A percentile compares a stretch with the other conserved stretches of the same genome.
These are phyloP conservation scores for Macadamia tetraphylla DNA, from an alignment of 164 flowering plant genomes.

Conservation along the genomic window DNA sequence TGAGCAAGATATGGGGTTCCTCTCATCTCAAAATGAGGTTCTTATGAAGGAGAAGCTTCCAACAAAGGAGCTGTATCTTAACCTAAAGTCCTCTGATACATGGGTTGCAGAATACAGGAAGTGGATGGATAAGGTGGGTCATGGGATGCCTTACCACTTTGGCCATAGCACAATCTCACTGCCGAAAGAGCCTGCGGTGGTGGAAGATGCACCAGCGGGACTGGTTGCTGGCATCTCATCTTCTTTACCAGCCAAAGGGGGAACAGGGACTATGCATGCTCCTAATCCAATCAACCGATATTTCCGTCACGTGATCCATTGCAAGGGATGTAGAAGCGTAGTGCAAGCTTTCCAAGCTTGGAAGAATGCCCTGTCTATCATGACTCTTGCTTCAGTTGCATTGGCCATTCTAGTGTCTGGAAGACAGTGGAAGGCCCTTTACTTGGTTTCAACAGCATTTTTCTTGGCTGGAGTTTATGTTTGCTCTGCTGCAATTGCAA, in stretches of 20 bases:
- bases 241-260: constrained; percentile 84
- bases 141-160: constrained; percentile 94
- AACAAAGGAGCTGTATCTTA: constrained; percentile 71
- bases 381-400: constrained; percentile 47
- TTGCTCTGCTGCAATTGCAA: constrained; percentile 54
- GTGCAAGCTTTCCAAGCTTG: constrained; percentile 57
- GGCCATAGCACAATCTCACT: constrained; percentile 76
- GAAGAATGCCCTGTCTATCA: constrained; percentile 48
- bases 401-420: constrained; percentile 62
- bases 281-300: constrained; percentile 77
- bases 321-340: constrained; percentile 64
- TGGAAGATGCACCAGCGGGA: constrained; percentile 97
- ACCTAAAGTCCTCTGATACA: constrained; percentile 73
- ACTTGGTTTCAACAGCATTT: constrained; percentile 41
- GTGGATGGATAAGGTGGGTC: constrained; percentile 98
- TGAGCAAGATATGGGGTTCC: constrained; percentile 99
- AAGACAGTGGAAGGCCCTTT: constrained; percentile 76
- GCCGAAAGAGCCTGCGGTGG: constrained; percentile 75
- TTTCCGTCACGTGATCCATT: constrained; percentile 83
- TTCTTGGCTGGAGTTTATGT: constrained; percentile 55
- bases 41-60: constrained; percentile 82
- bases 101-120: constrained; percentile 92
- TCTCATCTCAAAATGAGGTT: constrained; percentile 88
- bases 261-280: constrained; percentile 66
- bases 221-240: constrained; percentile 72